phyloP scores from a whole-genome alignment of 2,329 filamentous ascomycete genomes.

The Hirsutella rhossiliensis region DNA sequence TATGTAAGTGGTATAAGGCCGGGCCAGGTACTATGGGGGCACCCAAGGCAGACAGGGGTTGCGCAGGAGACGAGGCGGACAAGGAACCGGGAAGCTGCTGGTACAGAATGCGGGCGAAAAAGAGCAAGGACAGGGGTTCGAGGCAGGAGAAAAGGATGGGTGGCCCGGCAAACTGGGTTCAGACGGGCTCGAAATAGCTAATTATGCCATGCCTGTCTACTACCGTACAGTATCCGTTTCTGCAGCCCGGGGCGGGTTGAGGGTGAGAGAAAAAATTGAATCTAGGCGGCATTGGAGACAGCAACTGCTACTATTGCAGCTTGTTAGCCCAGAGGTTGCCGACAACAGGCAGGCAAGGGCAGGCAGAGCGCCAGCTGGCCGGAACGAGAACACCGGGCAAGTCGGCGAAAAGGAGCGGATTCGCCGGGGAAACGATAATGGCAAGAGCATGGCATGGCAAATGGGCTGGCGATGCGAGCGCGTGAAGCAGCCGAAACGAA shows the following conservation, averaged over 20 bases:
- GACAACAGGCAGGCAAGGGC: too few species aligned
- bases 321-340: too few species aligned
- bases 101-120: constrained; percentile 4
- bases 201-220: background rate
- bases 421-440: too few species aligned
- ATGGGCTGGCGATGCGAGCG: background rate
- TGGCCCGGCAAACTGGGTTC: constrained; percentile 3
- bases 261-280: too few species aligned
- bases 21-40: constrained; percentile 3
- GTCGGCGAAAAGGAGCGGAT: too few species aligned
- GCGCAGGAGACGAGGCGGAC: constrained; percentile 13
- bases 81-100: constrained; percentile 17
- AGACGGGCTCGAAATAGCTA: background rate
- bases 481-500: background rate
- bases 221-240: background rate
- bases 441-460: too few species aligned
- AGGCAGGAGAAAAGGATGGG: constrained; percentile 13
- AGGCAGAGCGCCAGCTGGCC: too few species aligned
- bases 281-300: too few species aligned
- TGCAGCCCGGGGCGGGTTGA: too few species aligned
- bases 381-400: too few species aligned
- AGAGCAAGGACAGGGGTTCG: constrained; percentile 7
- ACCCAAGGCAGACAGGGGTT: constrained; percentile 6
- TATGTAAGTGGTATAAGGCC: background rate
- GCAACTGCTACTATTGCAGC: too few species aligned